A percentile compares a stretch with the other conserved stretches of the same genome.
phyloP scores from a whole-genome alignment of 306 rosid species.

The Castanopsis chinensis region DNA sequence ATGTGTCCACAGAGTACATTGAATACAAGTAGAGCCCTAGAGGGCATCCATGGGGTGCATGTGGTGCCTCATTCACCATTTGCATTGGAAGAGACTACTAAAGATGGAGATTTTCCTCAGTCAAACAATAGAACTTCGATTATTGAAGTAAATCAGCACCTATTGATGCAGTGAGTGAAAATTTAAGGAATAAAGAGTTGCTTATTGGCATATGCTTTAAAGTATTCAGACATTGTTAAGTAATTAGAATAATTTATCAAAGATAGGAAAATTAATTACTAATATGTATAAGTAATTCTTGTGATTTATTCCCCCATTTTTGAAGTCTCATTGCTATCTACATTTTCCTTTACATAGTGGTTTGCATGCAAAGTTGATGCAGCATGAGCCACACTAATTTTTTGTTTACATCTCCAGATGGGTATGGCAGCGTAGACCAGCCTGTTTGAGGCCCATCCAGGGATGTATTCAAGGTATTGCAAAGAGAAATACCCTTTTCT shows the following conservation, averaged over 20 bases:
- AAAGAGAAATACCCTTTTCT: constrained; percentile 14
- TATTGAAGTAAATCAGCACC: constrained; percentile 47
- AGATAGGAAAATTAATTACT: background rate
- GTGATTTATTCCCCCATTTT: background rate
- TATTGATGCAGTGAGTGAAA: constrained; percentile 81
- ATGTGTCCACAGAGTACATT: constrained; percentile 49
- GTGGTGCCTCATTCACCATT: constrained; percentile 61
- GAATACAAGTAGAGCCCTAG: constrained; percentile 52
- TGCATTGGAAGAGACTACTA: constrained; percentile 45
- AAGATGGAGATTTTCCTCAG: constrained; percentile 34
- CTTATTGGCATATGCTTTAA: background rate
- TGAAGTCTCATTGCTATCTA: background rate
- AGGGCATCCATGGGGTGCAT: constrained; percentile 76
- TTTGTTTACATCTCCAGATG: constrained; percentile 46
- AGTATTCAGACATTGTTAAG: background rate
- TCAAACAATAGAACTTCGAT: constrained; percentile 41
- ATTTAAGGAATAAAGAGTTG: background rate
- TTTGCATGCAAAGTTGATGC: background rate
- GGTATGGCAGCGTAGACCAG: constrained; percentile 76
- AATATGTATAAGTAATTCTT: background rate
- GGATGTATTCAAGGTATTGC: constrained; percentile 63
- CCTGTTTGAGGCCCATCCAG: constrained; percentile 76
- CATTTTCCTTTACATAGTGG: background rate
- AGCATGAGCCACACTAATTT: constrained; percentile 16
- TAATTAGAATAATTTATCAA: background rate